A percentile compares a stretch with the other conserved stretches of the same genome.
Evolutionary conservation across 2,329 filamentous ascomycete species (phyloP).

Genomic region (Venturia aucupariae): DNA sequence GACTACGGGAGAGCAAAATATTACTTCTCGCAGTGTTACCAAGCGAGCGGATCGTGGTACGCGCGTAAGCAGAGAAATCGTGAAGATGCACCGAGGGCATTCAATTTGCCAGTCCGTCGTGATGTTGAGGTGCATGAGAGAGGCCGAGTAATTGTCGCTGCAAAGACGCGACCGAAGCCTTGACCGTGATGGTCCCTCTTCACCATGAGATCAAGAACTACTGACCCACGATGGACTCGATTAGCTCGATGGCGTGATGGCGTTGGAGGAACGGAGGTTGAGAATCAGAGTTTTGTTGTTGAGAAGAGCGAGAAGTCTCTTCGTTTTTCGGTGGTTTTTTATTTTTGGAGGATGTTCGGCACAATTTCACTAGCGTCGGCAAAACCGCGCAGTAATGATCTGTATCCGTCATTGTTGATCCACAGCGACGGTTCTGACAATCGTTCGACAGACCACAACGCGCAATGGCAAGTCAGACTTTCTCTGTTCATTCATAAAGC

Average conservation of each 20-base stretch:
- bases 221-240: neutral
- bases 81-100: neutral
- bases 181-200: neutral
- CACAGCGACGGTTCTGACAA: neutral
- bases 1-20: neutral
- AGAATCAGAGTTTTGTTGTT: neutral
- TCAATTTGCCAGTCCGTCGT: neutral
- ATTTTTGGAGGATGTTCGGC: neutral
- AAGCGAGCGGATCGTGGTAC: neutral
- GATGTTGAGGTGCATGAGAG: neutral
- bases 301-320: no score
- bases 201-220: neutral
- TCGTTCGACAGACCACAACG: neutral
- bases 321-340: no score
- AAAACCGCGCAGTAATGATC: neutral
- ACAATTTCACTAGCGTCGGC: neutral
- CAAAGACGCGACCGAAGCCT: no score
- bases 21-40: neutral
- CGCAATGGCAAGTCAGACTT: slow-evolving; percentile 1
- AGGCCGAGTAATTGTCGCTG: neutral
- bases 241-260: neutral
- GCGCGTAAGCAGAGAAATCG: no score
- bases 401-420: neutral
- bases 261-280: neutral
- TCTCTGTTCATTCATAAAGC: neutral